Evolutionary conservation across 2,329 filamentous ascomycete genomes (phyloP).

Genomic region (Aspergillus uvarum): DNA sequence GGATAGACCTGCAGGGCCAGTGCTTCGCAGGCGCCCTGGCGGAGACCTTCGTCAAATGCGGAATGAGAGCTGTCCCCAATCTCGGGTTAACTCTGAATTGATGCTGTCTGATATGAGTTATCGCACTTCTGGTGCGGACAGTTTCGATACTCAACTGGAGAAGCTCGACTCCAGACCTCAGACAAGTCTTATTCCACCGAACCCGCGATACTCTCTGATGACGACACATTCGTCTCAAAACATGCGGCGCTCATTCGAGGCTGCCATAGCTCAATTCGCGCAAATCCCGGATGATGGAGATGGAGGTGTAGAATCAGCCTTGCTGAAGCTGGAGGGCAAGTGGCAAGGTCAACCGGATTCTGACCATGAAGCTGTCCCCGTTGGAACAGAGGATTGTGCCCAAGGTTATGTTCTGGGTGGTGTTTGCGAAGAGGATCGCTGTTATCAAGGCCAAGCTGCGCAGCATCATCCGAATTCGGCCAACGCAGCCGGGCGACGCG

Average conservation of each 20-base stretch:
- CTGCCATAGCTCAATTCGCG: slow-evolving; percentile 80
- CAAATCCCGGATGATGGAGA: slow-evolving; percentile 86
- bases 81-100: slow-evolving; percentile 36
- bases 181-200: slow-evolving; percentile 31
- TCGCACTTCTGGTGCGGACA: slow-evolving; percentile 28
- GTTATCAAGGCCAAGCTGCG: slow-evolving; percentile 5
- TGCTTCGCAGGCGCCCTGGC: slow-evolving; percentile 70
- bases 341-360: slow-evolving; percentile 44
- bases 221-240: slow-evolving; percentile 58
- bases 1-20: slow-evolving; percentile 42
- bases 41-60: slow-evolving; percentile 70
- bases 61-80: slow-evolving; percentile 63
- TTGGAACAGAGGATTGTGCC: neutral
- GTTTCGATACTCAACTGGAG: slow-evolving; percentile 16
- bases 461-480: slow-evolving; percentile 15
- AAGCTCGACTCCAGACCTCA: slow-evolving; percentile 24
- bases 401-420: neutral
- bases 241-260: slow-evolving; percentile 74
- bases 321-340: slow-evolving; percentile 88
- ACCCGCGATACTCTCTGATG: slow-evolving; percentile 43
- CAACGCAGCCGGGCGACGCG: slow-evolving; percentile 20
- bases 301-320: slow-evolving; percentile 86
- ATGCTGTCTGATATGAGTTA: slow-evolving; percentile 39
- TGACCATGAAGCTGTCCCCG: slow-evolving; percentile 1
- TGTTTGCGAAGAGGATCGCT: slow-evolving; percentile 7